Percentiles rank a stretch among this genome's conserved stretches.
These are phyloP conservation scores for Lomentospora prolificans DNA, from an alignment of 2,329 filamentous ascomycete genomes.

Conservation along the genomic window DNA sequence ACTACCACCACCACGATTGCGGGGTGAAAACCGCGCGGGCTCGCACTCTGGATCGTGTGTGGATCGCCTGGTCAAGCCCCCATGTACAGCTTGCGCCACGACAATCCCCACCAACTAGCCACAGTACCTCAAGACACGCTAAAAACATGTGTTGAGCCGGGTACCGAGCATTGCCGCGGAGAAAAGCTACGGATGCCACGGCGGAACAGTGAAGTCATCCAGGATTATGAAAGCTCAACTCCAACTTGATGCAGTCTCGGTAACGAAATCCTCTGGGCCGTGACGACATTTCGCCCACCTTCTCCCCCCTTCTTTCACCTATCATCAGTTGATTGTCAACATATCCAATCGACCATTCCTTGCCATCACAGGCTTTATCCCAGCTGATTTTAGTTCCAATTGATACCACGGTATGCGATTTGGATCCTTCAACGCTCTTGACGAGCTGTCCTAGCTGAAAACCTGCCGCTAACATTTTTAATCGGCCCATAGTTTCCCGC, in stretches of 20 bases:
- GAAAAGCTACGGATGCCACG: neutral
- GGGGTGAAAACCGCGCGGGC: too few relatives aligned
- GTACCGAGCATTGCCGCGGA: slow-evolving; percentile 1
- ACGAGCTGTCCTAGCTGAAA: neutral
- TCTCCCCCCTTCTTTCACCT: neutral
- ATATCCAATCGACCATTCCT: neutral
- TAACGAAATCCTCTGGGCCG: neutral
- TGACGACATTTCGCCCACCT: slow-evolving; percentile 6
- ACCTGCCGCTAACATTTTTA: neutral
- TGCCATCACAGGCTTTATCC: neutral
- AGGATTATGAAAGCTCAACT: neutral
- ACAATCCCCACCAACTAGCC: neutral
- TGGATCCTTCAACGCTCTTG: neutral
- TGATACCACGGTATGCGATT: neutral
- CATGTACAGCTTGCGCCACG: neutral
- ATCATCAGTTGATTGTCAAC: slow-evolving; percentile 3
- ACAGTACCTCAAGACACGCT: neutral
- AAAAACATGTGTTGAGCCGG: neutral
- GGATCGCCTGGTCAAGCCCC: neutral
- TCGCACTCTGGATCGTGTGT: neutral
- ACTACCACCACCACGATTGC: neutral
- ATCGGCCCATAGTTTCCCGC: neutral
- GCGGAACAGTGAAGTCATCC: neutral
- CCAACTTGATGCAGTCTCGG: neutral
- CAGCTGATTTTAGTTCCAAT: slow-evolving; percentile 2